Base-by-base conservation (phyloP, 1,139 yeast species). In the Diutina mesorugosa region DNA sequence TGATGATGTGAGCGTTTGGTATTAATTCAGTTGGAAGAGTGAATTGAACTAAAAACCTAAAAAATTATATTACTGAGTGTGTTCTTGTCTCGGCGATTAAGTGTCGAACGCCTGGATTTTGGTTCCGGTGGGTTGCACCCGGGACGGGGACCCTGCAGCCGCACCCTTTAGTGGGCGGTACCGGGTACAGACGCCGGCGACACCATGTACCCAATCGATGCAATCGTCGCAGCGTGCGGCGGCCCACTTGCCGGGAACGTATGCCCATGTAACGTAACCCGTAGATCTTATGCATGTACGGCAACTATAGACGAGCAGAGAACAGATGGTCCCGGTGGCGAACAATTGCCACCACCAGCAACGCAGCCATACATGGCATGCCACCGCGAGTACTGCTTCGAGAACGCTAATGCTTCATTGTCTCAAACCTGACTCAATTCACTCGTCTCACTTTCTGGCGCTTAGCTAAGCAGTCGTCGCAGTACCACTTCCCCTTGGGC, bases 401-500 rank as follows among this genome's bases (percentile, higher is more conserved):
- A 21, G 26, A 21, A 21, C 26, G 26, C 26, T 4, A 21, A 1
- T 3, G 26, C 26, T 21, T 21, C 26, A 21, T 21, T 21, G 26
- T 21, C 26, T 21, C 26, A 21, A 21, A 4, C 26, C 26, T 21
- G 26, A 21, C 14, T 35, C 41, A 35, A 35, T 35, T 35, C 14
- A 10, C 41, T 35, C 41, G 41, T 56, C 65, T 66, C 30, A 61
- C 50, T 60, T 71, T 73, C 62, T 71, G 74, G 71, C 71, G 70
- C 63, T 73, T 78, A 41, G 63, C 65, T 59, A 70, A 71, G 71
- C 99, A 93, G 62, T 90, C 97, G 63, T 90, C 95, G 70, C 99
- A 93, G 66, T 85, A 93, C 99, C 99, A 93, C 65, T 90, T 90
- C 4, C 98, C 99, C 70, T 86, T 88, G 6, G 99, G 99, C 9